These are phyloP conservation scores for Akanthomyces muscarius DNA, from an alignment of 2,329 filamentous ascomycete genomes.

Conservation along the genomic window DNA sequence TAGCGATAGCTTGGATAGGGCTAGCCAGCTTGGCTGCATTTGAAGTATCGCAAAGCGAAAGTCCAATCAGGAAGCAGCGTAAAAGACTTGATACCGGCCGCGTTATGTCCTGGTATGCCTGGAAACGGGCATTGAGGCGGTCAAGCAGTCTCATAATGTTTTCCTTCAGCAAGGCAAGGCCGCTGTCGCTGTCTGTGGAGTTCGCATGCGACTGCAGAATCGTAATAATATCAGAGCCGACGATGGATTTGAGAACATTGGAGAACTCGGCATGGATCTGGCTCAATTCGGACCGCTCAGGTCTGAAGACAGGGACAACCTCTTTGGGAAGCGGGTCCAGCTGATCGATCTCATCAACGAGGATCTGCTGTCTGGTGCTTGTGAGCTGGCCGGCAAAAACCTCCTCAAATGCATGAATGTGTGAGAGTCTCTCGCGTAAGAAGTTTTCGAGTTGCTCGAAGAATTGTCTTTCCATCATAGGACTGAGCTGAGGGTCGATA, in stretches of 20 bases:
- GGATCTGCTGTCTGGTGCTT: constrained; percentile 61
- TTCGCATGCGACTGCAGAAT: constrained; percentile 27
- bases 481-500: constrained; percentile 73
- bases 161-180: constrained; percentile 48
- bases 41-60: constrained; percentile 54
- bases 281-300: constrained; percentile 61
- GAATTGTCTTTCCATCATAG: constrained; percentile 61
- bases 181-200: constrained; percentile 26
- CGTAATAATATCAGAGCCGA: constrained; percentile 43
- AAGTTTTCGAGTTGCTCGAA: constrained; percentile 51
- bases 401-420: constrained; percentile 62
- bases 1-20: constrained; percentile 36
- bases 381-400: constrained; percentile 64
- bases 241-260: constrained; percentile 65
- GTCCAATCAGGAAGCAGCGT: constrained; percentile 70
- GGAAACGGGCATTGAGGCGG: constrained; percentile 66
- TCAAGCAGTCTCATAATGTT: constrained; percentile 65
- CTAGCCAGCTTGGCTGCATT: constrained; percentile 41
- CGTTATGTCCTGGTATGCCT: constrained; percentile 81
- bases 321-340: constrained; percentile 65
- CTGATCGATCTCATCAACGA: constrained; percentile 57
- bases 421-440: constrained; percentile 54
- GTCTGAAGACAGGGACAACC: constrained; percentile 66
- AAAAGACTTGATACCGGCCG: constrained; percentile 74
- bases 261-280: constrained; percentile 79